phyloP scores from a whole-genome alignment of 2,329 filamentous ascomycete genomes.

The Epichloe elymi region DNA sequence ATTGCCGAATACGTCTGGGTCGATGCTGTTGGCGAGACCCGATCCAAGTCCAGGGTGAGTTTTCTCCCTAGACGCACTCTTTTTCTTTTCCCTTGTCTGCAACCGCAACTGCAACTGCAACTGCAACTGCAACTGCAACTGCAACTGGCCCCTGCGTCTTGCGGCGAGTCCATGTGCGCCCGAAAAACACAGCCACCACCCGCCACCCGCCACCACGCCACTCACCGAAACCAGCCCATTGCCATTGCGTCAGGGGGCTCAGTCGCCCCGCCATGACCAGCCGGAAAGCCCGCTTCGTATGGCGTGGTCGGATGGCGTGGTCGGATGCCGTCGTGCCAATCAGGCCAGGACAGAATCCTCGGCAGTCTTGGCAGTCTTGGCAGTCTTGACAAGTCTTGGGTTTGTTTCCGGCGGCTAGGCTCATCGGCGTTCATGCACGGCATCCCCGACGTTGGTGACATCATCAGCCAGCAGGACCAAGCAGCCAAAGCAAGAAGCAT shows the following conservation, averaged over 20 bases:
- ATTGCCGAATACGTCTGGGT: slow-evolving; percentile 98
- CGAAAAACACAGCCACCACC: slow-evolving; percentile 3
- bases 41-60: slow-evolving; percentile 93
- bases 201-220: background rate
- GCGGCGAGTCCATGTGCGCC: background rate
- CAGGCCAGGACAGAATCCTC: background rate
- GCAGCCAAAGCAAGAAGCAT: background rate
- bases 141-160: no score
- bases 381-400: no score
- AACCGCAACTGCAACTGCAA: no score
- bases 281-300: background rate
- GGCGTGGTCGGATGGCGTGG: background rate
- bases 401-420: background rate
- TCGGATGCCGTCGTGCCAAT: background rate
- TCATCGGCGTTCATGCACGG: background rate
- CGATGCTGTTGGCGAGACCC: slow-evolving; percentile 67
- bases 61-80: slow-evolving; percentile 5
- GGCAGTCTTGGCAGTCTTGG: no score
- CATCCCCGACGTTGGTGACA: background rate
- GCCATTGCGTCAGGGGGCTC: no score
- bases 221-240: background rate
- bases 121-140: no score
- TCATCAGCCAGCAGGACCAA: background rate
- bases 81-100: background rate
- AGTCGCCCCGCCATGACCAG: background rate